phyloP scores from a whole-genome alignment of 768 basidiomycete species.

The Russula sp. region DNA sequence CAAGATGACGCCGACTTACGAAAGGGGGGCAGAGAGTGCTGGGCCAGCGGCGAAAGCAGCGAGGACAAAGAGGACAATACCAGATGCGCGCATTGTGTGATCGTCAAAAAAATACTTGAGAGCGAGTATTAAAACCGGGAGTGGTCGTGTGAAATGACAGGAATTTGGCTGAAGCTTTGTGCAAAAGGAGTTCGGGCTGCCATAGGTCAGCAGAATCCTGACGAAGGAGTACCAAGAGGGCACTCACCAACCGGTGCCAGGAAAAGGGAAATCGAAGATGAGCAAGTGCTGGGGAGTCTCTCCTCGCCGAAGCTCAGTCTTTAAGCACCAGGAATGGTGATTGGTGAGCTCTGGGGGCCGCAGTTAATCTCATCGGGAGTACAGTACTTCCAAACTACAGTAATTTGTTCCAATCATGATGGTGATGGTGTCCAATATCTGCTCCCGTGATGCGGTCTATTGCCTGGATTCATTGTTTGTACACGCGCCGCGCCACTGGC shows the following conservation, averaged over 20 bases:
- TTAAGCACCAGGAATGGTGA: neutral
- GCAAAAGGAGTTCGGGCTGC: neutral
- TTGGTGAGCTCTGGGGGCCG: no score
- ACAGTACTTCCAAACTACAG: no score
- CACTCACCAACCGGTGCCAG: no score
- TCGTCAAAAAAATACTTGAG: neutral
- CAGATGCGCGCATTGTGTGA: slow-evolving; percentile 1
- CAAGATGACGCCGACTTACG: neutral
- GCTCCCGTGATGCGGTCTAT: no score
- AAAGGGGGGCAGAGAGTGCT: neutral
- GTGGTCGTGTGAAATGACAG: neutral
- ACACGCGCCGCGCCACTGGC: no score
- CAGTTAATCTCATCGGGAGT: no score
- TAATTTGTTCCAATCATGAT: no score
- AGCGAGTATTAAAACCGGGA: neutral
- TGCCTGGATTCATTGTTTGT: no score
- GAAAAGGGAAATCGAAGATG: no score
- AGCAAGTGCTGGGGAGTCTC: neutral
- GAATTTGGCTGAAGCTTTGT: neutral
- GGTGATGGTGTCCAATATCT: no score
- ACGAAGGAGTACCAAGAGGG: no score
- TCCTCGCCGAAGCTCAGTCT: neutral
- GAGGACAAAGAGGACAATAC: neutral
- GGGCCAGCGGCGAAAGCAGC: neutral
- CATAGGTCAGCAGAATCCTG: no score